Evolutionary conservation across 768 basidiomycete species (phyloP).

Genomic region (Xerocomus spinulosus): DNA sequence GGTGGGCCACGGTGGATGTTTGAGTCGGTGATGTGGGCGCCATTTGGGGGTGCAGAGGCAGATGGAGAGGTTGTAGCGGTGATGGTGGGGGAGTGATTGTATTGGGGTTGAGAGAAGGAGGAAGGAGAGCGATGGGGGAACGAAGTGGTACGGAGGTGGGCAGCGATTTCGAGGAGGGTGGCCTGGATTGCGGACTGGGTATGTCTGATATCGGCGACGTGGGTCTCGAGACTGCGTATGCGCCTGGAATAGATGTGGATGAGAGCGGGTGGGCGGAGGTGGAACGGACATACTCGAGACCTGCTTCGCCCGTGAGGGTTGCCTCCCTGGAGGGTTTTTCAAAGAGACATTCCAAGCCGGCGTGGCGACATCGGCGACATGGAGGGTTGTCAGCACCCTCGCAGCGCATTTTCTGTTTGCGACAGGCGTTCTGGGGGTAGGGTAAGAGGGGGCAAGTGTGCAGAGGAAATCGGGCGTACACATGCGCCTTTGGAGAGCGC

Average conservation of each 20-base stretch:
- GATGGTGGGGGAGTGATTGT: constrained; percentile 62
- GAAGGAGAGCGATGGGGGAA: constrained; percentile 61
- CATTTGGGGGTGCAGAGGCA: constrained; percentile 38
- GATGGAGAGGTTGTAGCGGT: constrained; percentile 52
- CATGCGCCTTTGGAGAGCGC: constrained; percentile 70
- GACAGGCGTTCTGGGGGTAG: constrained; percentile 74
- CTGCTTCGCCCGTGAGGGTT: constrained; percentile 83
- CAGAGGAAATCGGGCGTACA: constrained; percentile 40
- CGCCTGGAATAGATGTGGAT: constrained; percentile 54
- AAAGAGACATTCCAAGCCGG: constrained; percentile 88
- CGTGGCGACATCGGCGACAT: constrained; percentile 89
- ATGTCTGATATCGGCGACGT: constrained; percentile 78
- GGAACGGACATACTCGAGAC: constrained; percentile 64
- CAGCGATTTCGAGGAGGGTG: constrained; percentile 74
- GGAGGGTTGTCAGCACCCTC: constrained; percentile 96
- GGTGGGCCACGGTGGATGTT: constrained; percentile 24
- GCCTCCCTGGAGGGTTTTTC: constrained; percentile 90
- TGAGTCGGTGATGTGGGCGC: constrained; percentile 25
- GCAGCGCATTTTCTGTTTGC: constrained; percentile 97
- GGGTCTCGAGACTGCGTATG: constrained; percentile 81
- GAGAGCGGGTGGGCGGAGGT: neutral
- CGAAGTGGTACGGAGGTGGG: constrained; percentile 58
- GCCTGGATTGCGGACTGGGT: constrained; percentile 73
- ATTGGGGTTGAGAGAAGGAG: constrained; percentile 42
- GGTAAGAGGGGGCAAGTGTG: constrained; percentile 16